Evolutionary conservation across 148 eudicot genomes (phyloP).

Genomic region (Chenopodium suecicum): DNA sequence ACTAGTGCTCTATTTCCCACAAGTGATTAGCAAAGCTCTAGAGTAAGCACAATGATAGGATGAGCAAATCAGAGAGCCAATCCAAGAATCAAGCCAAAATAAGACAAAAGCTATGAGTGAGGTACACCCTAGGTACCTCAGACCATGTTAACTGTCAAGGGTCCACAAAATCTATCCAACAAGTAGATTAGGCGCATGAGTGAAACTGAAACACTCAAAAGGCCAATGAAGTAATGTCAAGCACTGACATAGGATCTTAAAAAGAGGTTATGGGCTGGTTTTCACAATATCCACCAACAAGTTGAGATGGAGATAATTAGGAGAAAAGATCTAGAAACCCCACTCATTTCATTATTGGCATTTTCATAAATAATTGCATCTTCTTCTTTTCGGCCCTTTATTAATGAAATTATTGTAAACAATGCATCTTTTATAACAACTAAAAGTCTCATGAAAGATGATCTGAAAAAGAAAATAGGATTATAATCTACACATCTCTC

Average conservation of each 20-base stretch:
- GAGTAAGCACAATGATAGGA: not conserved
- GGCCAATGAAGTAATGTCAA: not conserved
- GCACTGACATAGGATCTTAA: not conserved
- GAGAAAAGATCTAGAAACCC: not conserved
- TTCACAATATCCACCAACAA: not conserved
- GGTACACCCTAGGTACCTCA: not conserved
- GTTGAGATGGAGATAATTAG: not conserved
- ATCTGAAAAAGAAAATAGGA: too few species aligned
- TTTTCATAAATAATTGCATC: too few species aligned
- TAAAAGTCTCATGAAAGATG: too few species aligned
- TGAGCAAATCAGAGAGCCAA: not conserved
- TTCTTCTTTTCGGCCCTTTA: too few species aligned
- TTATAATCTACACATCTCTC: too few species aligned
- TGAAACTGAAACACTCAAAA: not conserved
- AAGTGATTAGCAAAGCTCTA: not conserved
- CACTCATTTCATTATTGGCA: too few species aligned
- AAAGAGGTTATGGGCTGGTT: not conserved
- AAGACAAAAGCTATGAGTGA: not conserved
- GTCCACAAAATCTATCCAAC: not conserved
- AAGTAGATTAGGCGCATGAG: not conserved
- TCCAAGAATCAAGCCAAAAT: not conserved
- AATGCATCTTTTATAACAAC: too few species aligned
- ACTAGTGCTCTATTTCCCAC: not conserved
- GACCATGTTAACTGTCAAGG: not conserved
- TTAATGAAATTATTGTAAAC: too few species aligned